These are phyloP conservation scores for Cryphonectria carpinicola DNA, from an alignment of 2,329 filamentous ascomycete species.

Conservation along the genomic window DNA sequence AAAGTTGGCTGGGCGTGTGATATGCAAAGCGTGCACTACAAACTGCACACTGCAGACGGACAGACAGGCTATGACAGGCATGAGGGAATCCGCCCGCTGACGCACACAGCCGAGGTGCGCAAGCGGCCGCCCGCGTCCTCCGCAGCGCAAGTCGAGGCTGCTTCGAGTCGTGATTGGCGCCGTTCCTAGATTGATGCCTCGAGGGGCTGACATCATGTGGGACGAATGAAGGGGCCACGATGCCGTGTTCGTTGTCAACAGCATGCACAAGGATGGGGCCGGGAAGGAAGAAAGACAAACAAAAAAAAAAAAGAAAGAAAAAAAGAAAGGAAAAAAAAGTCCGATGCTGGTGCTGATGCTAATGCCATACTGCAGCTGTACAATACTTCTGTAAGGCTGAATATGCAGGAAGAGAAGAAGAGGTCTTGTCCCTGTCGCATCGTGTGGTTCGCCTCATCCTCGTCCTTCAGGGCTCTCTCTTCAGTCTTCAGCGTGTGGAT, in stretches of 20 bases:
- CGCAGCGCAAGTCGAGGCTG: not conserved
- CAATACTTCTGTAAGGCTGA: not conserved
- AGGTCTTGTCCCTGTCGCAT: not conserved
- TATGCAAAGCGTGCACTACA: not conserved
- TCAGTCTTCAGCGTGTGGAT: not conserved
- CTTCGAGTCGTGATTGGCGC: slow-evolving; percentile 3
- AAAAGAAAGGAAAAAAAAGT: not conserved
- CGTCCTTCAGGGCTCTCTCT: not conserved
- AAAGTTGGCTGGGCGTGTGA: not conserved
- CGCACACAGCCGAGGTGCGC: slow-evolving; percentile 23
- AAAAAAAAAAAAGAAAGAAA: not conserved
- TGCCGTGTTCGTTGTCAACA: not conserved
- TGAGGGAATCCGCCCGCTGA: slow-evolving; percentile 19
- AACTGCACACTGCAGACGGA: not conserved
- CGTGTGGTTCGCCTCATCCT: not conserved
- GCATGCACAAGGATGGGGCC: not conserved
- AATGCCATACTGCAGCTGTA: not conserved
- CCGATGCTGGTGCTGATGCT: not conserved
- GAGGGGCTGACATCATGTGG: not conserved
- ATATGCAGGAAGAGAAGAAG: not conserved
- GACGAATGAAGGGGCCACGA: not conserved
- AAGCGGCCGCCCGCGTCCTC: not conserved
- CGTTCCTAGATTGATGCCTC: not conserved
- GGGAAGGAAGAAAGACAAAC: too few relatives aligned
- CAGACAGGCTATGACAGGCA: slow-evolving; percentile 9